Base-by-base conservation (phyloP, 2,329 filamentous ascomycete genomes). In the Aspergillus jensenii region DNA sequence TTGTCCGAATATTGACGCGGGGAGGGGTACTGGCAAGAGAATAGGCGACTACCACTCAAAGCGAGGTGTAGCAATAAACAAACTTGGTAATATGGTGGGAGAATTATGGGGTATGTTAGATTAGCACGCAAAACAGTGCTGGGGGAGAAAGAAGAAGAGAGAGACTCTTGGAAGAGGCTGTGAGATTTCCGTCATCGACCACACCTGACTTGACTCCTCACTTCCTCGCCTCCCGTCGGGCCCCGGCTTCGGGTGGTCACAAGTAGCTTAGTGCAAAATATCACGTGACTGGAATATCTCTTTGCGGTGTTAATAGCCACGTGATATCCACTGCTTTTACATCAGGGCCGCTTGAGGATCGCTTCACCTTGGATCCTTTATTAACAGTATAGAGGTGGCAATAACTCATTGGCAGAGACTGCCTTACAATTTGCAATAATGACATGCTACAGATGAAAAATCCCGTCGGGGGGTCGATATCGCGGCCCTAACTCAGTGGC, bases 131-230 rank as follows among this genome's bases (percentile, higher is more conserved):
- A 40, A 19, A 45, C 14, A 59, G 59, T 63, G 62, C 61, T 60
- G 53, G 43, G 27, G 56, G 40, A 56, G 49, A 50, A 47, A 44
- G 48, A 54, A 35, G 53, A 55, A 54, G 48, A 54, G 52, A 47
- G 51, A 47, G 44, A 45, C 44, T 53, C 51, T 44, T 35, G 5
- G 27, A 53, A 55, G 46, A 56, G 52, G 56, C 55, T 59, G 58
- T 62, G 56, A 65, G 62, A 55, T 66, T 64, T 60, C 64, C 64
- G 61, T 66, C 64, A 66, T 66, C 58, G 15, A 52, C 55, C 55
- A 46, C 49, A 51, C 59, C 27, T 31, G 27, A 62, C 60, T 62
- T 66, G 62, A 67, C 61, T 59, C 51, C 45, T 39, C 49, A 49
- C 31, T 33, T 48, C 55, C 54, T 58, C 45, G 55, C 60, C 56